Base-by-base conservation (phyloP, 495 filamentous ascomycete species). In the Aspergillus sclerotiicarbonarius region DNA sequence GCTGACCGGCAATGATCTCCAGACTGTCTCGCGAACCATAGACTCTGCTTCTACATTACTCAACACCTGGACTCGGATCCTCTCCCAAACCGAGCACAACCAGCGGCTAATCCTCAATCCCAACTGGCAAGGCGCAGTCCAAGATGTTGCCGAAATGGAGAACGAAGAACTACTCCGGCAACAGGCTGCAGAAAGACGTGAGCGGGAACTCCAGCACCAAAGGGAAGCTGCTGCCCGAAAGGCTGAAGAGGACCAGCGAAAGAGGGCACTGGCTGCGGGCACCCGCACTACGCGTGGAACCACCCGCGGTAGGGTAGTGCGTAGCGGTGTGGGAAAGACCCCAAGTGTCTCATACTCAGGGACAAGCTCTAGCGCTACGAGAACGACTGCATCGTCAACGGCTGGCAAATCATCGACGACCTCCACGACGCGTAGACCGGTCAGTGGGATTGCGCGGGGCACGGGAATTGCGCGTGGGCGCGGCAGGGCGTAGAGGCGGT, bases 1-100 rank as follows among this genome's bases (percentile, higher is more conserved):
- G 47, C 31, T 57, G n/a, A 54, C 15, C 43, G 12, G 15, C 6
- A 2, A 20, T 32, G 19, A 41, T 19, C 6, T 44, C 16, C 59
- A 94, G 88, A 94, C 90, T 12, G 92, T 98, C 12, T 89, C 89
- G 43, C 80, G 82, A 51, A 97, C 94, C 4, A 90, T 97, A 25
- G 77, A 82, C 52, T 91, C 90, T 45, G 91, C 93, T n/a, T 92
- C 91, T 35, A 91, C 90, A 0, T 84, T 98, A n/a, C 83, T 98
- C 35, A 91, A 92, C 62, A 94, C 94, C 25, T 98, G 92, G 92
- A 95, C 91, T 44, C 86, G 91, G 55, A 97, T 98, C 60, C 83
- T 98, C 5, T 92, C 89, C 20, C 94, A 97, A 68, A 97, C 94
- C 0, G 94, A 98, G 73, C 92, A 98, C 70, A 98, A 95, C 65